phyloP scores from a whole-genome alignment of 2,329 filamentous ascomycete species.

The Pseudocercospora crystallina region DNA sequence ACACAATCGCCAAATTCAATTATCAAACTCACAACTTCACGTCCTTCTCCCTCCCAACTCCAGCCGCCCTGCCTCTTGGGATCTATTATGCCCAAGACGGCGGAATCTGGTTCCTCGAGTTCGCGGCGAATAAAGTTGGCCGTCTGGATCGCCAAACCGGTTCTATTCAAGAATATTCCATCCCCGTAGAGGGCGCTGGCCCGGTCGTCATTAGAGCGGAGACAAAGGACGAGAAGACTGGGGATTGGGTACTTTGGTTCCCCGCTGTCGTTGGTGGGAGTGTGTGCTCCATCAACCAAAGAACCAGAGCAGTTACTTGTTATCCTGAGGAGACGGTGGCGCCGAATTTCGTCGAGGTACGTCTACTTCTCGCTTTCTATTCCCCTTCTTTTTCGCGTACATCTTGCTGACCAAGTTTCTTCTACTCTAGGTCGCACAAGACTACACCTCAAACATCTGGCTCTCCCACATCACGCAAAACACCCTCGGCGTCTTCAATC shows the following conservation, averaged over 20 bases:
- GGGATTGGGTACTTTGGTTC: conserved; percentile 13
- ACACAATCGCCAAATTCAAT: conserved; percentile 9
- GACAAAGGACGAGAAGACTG: conserved; percentile 4
- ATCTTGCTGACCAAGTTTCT: no score
- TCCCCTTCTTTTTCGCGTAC: no score
- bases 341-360: no score
- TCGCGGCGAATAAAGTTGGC: conserved; percentile 7
- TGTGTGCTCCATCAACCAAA: conserved; percentile 4
- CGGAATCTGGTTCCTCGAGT: conserved; percentile 11
- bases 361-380: no score
- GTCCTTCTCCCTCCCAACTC: conserved; percentile 7
- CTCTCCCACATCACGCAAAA: conserved; percentile 3
- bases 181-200: conserved; percentile 3
- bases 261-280: not conserved
- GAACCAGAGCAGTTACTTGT: conserved; percentile 4
- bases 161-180: conserved; percentile 12
- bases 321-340: conserved; percentile 4
- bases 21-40: conserved; percentile 7
- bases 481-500: conserved; percentile 8
- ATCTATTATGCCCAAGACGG: conserved; percentile 11
- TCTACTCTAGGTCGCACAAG: conserved; percentile 10
- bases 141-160: conserved; percentile 15
- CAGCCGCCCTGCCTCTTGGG: not conserved
- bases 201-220: conserved; percentile 11
- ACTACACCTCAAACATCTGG: conserved; percentile 10